phyloP scores from a whole-genome alignment of 805 yeast species.

The Kazachstania psychrophila region DNA sequence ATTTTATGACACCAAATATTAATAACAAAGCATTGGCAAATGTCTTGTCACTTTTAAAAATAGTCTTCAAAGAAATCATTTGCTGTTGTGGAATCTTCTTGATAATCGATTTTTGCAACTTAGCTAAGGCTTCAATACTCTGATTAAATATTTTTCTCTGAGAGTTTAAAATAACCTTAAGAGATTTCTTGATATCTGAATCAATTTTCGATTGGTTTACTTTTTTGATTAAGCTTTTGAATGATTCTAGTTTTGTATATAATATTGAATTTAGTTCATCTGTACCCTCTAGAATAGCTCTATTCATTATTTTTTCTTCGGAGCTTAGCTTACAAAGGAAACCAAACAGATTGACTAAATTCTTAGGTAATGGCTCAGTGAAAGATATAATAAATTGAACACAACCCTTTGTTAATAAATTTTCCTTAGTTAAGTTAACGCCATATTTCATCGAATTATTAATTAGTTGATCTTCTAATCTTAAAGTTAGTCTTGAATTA shows the following conservation, averaged over 20 bases:
- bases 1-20: conserved; percentile 47
- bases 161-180: conserved; percentile 39
- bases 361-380: conserved; percentile 33
- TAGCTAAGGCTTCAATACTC: conserved; percentile 33
- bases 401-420: conserved; percentile 24
- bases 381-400: conserved; percentile 36
- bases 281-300: conserved; percentile 55
- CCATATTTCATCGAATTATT: conserved; percentile 31
- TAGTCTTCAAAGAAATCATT: conserved; percentile 43
- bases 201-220: conserved; percentile 18
- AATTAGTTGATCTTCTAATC: conserved; percentile 32
- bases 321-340: conserved; percentile 41
- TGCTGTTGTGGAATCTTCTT: conserved; percentile 34
- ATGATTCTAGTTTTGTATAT: conserved; percentile 38
- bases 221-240: conserved; percentile 29
- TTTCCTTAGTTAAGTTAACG: conserved; percentile 32
- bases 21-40: conserved; percentile 48
- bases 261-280: conserved; percentile 45
- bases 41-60: conserved; percentile 44
- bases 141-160: conserved; percentile 41
- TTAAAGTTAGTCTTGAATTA: conserved; percentile 48
- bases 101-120: conserved; percentile 30
- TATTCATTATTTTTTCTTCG: conserved; percentile 39
- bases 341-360: conserved; percentile 46
- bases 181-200: conserved; percentile 22